Conservation (phyloP, 225 moss, liverwort and hornwort genomes). For the Climacium dendroides region DNA sequence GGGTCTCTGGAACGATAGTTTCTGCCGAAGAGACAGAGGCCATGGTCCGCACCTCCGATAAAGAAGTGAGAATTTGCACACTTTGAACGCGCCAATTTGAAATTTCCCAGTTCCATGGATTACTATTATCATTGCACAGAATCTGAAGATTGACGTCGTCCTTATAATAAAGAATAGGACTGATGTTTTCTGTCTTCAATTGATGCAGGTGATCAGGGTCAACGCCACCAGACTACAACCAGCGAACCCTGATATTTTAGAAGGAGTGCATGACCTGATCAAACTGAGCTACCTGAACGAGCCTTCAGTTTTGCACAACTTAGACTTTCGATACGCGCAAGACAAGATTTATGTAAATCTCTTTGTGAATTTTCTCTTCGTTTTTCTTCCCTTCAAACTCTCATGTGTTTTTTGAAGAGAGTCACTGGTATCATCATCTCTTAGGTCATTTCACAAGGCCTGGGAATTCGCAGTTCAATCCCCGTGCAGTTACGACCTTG, state of each 20-base stretch:
- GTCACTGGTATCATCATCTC: neutral
- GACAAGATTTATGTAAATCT: conserved; percentile 87
- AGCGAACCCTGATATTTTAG: conserved; percentile 93
- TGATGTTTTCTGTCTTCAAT: neutral
- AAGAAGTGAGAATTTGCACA: conserved; percentile 38
- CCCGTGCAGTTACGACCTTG: neutral
- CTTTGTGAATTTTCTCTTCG: too few relatives aligned
- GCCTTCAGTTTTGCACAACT: conserved; percentile 92
- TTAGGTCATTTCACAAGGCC: neutral
- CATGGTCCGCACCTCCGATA: conserved; percentile 58
- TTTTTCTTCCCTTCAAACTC: neutral
- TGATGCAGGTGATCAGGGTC: conserved; percentile 63
- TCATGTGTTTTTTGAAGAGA: neutral
- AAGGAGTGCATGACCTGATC: conserved; percentile 89
- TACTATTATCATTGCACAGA: neutral
- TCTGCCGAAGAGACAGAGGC: conserved; percentile 70
- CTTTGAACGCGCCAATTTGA: neutral
- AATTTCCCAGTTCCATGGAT: neutral
- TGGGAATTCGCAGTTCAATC: neutral
- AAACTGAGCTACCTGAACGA: conserved; percentile 96
- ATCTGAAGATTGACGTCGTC: neutral
- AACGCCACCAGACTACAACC: conserved; percentile 62
- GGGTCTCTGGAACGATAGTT: conserved; percentile 67
- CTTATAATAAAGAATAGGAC: neutral
- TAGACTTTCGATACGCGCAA: conserved; percentile 68